These are phyloP conservation scores for Balamuthia mandrillaris DNA, from an alignment of 208 protist species.

Conservation along the genomic window DNA sequence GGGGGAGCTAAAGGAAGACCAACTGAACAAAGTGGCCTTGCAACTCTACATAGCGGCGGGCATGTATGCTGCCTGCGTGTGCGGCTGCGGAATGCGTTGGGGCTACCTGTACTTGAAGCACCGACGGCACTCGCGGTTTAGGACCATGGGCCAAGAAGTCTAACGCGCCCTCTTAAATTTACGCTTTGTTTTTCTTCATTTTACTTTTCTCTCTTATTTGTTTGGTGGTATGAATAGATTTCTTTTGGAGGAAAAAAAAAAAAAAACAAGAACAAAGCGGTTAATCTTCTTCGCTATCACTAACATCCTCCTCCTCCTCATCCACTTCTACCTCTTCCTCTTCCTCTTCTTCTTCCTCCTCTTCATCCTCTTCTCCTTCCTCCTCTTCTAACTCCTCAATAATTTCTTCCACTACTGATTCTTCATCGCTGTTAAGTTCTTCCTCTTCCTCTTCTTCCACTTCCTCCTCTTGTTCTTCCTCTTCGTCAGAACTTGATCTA, in stretches of 20 bases:
- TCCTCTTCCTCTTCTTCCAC: not conserved
- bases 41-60: conserved; percentile 3
- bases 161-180: no score
- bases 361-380: not conserved
- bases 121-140: no score
- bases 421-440: not conserved
- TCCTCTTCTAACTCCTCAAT: not conserved
- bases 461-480: not conserved
- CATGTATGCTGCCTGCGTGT: conserved; percentile 5
- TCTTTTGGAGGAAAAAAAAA: no score
- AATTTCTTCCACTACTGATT: not conserved
- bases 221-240: no score
- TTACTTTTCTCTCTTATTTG: no score
- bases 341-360: not conserved
- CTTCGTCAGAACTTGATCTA: not conserved
- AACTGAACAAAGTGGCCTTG: not conserved
- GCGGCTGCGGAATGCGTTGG: conserved; percentile 2
- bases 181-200: no score
- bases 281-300: no score
- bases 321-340: not conserved
- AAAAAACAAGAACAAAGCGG: no score
- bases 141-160: no score
- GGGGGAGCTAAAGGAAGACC: not conserved
- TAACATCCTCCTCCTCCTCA: not conserved
- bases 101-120: conserved; percentile 8